Evolutionary conservation across 1,284 basidiomycete genomes (phyloP).

Genomic region (Apiotrichum akiyoshidainum): DNA sequence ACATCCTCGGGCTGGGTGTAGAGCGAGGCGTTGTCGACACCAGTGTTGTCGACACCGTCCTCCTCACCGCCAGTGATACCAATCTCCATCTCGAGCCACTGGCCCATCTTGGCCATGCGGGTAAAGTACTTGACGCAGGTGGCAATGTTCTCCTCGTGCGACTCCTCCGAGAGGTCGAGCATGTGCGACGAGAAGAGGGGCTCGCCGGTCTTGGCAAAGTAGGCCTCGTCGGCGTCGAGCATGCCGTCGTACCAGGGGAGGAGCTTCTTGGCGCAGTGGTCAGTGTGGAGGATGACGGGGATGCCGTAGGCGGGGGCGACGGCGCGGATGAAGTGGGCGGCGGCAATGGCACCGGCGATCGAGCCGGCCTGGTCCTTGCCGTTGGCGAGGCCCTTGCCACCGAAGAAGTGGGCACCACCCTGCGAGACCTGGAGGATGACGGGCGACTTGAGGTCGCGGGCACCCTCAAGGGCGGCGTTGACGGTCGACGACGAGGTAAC

Average conservation of each 20-base stretch:
- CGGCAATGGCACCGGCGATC: conserved; percentile 84
- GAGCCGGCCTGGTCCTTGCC: conserved; percentile 84
- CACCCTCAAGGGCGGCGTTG: conserved; percentile 83
- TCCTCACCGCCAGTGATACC: conserved; percentile 99
- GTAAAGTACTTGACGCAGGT: conserved; percentile 93
- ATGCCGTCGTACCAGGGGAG: conserved; percentile 99
- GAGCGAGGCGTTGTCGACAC: conserved; percentile 86
- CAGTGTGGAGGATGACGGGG: conserved; percentile 96
- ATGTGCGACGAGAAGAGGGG: conserved; percentile 87
- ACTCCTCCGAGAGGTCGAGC: conserved; percentile 97
- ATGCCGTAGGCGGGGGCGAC: conserved; percentile 87
- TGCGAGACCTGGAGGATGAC: conserved; percentile 98
- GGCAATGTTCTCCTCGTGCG: conserved; percentile 95
- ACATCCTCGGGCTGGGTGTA: conserved; percentile 99
- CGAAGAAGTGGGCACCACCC: conserved; percentile 94
- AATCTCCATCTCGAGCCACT: conserved; percentile 99
- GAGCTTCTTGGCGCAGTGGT: conserved; percentile 98
- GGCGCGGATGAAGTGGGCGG: conserved; percentile 86
- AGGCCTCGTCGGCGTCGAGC: conserved; percentile 93
- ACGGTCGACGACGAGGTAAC: conserved; percentile 82
- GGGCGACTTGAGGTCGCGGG: conserved; percentile 89
- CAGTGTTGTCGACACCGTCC: conserved; percentile 95
- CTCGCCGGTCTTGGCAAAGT: conserved; percentile 84
- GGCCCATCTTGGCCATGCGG: conserved; percentile 86
- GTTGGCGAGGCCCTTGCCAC: conserved; percentile 93